Conservation (phyloP, 768 basidiomycete species). For the Calocybe gangraenosa region DNA sequence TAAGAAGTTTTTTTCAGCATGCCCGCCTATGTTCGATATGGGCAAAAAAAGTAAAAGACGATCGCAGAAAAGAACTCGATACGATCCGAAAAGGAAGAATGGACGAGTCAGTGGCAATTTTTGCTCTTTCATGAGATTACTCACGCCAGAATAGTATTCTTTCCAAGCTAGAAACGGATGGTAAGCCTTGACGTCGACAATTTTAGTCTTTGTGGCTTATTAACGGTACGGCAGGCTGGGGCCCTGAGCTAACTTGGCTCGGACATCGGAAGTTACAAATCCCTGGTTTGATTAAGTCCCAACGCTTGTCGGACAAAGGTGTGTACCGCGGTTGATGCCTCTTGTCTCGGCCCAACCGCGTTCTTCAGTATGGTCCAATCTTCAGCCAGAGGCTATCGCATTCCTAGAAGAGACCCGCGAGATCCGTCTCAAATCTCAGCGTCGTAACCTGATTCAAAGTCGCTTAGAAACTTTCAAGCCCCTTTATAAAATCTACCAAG, state of each 20-base stretch:
- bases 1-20: too few species aligned
- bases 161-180: too few species aligned
- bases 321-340: not conserved
- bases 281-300: constrained; percentile 16
- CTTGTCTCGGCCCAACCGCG: not conserved
- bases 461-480: not conserved
- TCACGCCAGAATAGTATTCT: too few species aligned
- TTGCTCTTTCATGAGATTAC: too few species aligned
- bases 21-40: not conserved
- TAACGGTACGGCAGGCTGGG: constrained; percentile 2
- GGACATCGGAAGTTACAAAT: constrained; percentile 6
- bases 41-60: not conserved
- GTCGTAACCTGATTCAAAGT: not conserved
- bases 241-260: constrained; percentile 7
- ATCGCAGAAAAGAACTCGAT: constrained; percentile 9
- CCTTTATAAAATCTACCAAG: not conserved
- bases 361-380: constrained; percentile 21
- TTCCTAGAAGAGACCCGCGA: constrained; percentile 10
- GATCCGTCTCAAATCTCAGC: constrained; percentile 9
- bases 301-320: constrained; percentile 22
- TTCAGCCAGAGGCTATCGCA: constrained; percentile 17
- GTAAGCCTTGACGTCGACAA: too few species aligned
- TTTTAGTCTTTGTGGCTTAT: too few species aligned
- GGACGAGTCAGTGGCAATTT: too few species aligned
- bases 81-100: too few species aligned